Base-by-base conservation (phyloP, 1,284 basidiomycete species). In the Stereum hirsutum region DNA sequence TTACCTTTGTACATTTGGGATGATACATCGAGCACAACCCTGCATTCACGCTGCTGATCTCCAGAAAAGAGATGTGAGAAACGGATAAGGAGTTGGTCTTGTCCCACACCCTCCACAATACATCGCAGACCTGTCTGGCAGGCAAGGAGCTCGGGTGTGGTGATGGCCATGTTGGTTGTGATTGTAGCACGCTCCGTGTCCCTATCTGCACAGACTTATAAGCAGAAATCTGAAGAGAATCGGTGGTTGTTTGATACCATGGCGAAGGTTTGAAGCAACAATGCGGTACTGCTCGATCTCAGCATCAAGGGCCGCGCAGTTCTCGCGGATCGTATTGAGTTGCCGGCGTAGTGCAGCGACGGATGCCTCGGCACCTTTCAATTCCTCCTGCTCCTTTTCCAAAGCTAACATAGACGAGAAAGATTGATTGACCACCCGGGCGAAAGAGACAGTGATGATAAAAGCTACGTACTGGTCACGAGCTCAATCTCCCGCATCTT, bases 21-120 rank as follows among this genome's bases (percentile, higher is more conserved):
- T 0, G 81, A 77, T 14, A 89, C 68, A 54, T 94, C 88, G 21
- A 93, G 58, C 0, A 91, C 79, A 45, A 93, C 69, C 43, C 72
- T 81, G 49, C 81, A 89, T 52, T 90, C 86, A 25, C 74, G 68
- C 12, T 72, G 41, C 6, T 34, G 66, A 44, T 82, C 72, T 0
- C 63, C 52, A 2, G 72, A 65, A 54, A 88, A 83, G 33, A 92
- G 60, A 42, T 77, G 64, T 3, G 73, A 74, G 61, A 90, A 91
- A 4, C 80, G 75, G 40, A 93, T 64, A 37, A 90, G 69, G 10
- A 93, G 68, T 40, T 78, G 75, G 55, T 88, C 81, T 34, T 66
- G 68, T 50, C 79, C 78, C 20, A 91, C 75, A 24, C 88, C 88
- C 57, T 90, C 83, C 12, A 93, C 71, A 14, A 68, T 63, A 57